Base-by-base conservation (phyloP, 208 protist genomes). In the Leishmania guyanensis region DNA sequence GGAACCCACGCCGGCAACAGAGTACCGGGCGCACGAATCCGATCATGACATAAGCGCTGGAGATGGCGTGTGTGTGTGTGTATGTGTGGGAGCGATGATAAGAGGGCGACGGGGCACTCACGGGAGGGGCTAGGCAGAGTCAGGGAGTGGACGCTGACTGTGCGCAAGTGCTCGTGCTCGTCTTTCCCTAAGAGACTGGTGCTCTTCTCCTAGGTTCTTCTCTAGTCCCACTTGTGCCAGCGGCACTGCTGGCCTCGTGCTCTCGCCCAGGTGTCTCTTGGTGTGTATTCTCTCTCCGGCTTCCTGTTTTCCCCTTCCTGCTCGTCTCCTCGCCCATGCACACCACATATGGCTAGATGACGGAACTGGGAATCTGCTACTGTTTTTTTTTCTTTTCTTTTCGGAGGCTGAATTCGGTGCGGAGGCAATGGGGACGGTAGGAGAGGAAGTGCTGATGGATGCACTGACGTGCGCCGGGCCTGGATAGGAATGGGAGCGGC, bases 21-120 rank as follows among this genome's bases (percentile, higher is more conserved):
- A 95, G 91, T 80, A 97, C 94, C 33, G 92, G 93, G n/a, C 82
- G 93, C 50, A 95, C 92, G 53, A 97, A 94, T 53, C 93, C 93
- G 4, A 95, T 95, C 75, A 97, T 97, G 93, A 86, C 83, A 66
- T 95, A 89, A 66, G 39, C 54, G 33, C 22, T 73, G 17, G 68
- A 53, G 46, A 26, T 73, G 46, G 26, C 29, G 60, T 65, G 60
- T 65, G 5, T 65, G 22, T 60, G 17, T 22, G 54, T 66, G 22
- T 66, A 12, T 66, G 62, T 1, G 20, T 68, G 62, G 26, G 39
- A 39, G 62, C 29, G 14, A 29, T 33, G 62, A 68, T 26, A 39
- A 39, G 62, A 39, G 62, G 62, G 62, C 17, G 29, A 68, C 3
- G 62, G 62, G 62, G 39, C 4, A 36, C 29, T 39, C 29, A 33